Percentiles rank a stretch among this genome's conserved stretches.
These are phyloP conservation scores for Aspergillus tamarii DNA, from an alignment of 2,329 filamentous ascomycete species.

Conservation along the genomic window DNA sequence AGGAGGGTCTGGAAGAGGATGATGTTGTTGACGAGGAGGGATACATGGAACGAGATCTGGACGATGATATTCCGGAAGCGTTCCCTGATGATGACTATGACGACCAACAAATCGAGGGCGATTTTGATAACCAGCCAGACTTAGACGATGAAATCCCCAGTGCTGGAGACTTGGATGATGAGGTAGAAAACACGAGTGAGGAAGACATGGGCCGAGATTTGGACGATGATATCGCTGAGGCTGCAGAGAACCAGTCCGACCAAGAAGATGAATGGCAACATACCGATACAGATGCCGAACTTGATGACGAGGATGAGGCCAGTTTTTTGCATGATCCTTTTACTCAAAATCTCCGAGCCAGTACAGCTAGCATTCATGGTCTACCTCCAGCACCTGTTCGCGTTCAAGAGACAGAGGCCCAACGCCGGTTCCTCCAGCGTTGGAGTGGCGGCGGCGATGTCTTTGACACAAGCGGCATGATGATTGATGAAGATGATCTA, in stretches of 20 bases:
- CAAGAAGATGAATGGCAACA: slow-evolving; percentile 72
- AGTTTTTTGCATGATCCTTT: slow-evolving; percentile 31
- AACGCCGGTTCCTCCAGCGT: slow-evolving; percentile 42
- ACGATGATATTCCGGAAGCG: slow-evolving; percentile 74
- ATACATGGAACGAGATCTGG: slow-evolving; percentile 64
- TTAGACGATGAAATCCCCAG: slow-evolving; percentile 66
- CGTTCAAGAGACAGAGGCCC: slow-evolving; percentile 41
- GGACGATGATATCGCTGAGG: slow-evolving; percentile 71
- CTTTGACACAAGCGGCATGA: slow-evolving; percentile 39
- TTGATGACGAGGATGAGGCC: slow-evolving; percentile 46
- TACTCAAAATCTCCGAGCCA: slow-evolving; percentile 34
- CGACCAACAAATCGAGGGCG: slow-evolving; percentile 41
- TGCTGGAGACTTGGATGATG: slow-evolving; percentile 44
- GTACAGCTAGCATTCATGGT: slow-evolving; percentile 37
- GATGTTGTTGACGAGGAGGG: slow-evolving; percentile 56
- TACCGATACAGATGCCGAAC: slow-evolving; percentile 73
- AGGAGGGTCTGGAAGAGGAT: slow-evolving; percentile 54
- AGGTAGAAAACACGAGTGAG: slow-evolving; percentile 55
- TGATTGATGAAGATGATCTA: slow-evolving; percentile 39
- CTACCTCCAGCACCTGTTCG: slow-evolving; percentile 33
- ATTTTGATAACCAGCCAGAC: slow-evolving; percentile 49
- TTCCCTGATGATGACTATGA: slow-evolving; percentile 48
- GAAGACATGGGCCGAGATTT: slow-evolving; percentile 67
- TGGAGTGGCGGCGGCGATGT: slow-evolving; percentile 44
- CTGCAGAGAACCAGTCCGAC: slow-evolving; percentile 44